A percentile compares a stretch with the other conserved stretches of the same genome.
Conservation (phyloP, 768 basidiomycete genomes). For the Boletus bicolor region DNA sequence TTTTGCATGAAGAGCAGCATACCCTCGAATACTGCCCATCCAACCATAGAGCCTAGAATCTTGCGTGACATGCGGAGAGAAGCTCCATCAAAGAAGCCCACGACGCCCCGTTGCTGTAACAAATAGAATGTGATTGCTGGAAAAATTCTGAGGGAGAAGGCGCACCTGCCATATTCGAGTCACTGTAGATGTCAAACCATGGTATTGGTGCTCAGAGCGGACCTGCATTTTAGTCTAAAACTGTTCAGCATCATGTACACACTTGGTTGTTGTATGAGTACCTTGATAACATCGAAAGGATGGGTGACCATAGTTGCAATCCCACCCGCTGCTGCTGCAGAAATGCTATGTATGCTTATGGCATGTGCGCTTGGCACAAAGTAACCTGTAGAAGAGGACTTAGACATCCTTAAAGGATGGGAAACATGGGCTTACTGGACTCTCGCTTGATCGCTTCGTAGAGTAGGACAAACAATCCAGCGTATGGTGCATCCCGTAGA, state of each 20-base stretch:
- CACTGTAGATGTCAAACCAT: conserved; percentile 63
- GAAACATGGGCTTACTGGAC: conserved; percentile 45
- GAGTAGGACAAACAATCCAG: conserved; percentile 82
- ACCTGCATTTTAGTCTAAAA: conserved; percentile 88
- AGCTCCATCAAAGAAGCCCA: conserved; percentile 84
- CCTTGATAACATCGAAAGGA: conserved; percentile 94
- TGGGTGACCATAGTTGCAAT: conserved; percentile 84
- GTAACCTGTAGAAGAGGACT: conserved; percentile 31
- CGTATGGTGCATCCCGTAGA: conserved; percentile 91
- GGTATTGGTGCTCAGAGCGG: conserved; percentile 71
- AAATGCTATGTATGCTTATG: conserved; percentile 53
- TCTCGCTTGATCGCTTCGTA: conserved; percentile 86
- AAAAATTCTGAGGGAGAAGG: background rate
- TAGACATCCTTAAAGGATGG: conserved; percentile 1
- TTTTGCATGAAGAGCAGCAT: conserved; percentile 57
- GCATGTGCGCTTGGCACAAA: conserved; percentile 44
- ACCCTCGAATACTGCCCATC: conserved; percentile 89
- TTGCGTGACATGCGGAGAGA: conserved; percentile 83
- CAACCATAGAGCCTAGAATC: conserved; percentile 83
- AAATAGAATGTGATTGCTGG: background rate
- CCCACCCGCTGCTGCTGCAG: conserved; percentile 78
- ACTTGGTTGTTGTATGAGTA: conserved; percentile 24
- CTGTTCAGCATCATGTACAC: conserved; percentile 1
- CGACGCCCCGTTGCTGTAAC: conserved; percentile 69
- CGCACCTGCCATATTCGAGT: conserved; percentile 66